These are phyloP conservation scores for Liriodendron chinense DNA, from an alignment of 164 flowering plant species.

Conservation along the genomic window DNA sequence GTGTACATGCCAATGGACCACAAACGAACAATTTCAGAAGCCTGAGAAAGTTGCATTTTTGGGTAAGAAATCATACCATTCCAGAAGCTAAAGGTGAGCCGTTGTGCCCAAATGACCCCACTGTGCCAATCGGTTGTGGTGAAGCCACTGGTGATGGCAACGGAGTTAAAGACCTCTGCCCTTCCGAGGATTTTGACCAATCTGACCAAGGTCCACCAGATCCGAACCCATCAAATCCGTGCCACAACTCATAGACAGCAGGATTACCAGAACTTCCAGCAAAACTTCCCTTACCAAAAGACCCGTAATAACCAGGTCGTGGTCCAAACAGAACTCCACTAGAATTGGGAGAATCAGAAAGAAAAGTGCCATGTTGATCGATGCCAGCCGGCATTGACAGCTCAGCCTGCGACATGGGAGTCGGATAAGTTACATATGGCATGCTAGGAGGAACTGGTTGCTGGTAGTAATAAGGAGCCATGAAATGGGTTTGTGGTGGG, in stretches of 20 bases:
- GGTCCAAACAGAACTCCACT: slow-evolving; percentile 52
- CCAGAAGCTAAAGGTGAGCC: slow-evolving; percentile 25
- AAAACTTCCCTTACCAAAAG: slow-evolving; percentile 49
- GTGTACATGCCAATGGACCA: background rate
- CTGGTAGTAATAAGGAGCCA: slow-evolving; percentile 65
- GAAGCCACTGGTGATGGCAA: slow-evolving; percentile 57
- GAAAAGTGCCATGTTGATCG: slow-evolving; percentile 46
- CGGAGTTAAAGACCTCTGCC: slow-evolving; percentile 58
- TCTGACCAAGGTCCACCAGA: slow-evolving; percentile 67
- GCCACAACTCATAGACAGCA: slow-evolving; percentile 56
- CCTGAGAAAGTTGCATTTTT: background rate
- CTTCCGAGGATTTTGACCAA: slow-evolving; percentile 63
- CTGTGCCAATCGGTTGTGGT: slow-evolving; percentile 55
- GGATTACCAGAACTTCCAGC: slow-evolving; percentile 42
- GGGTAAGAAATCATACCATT: slow-evolving; percentile 37
- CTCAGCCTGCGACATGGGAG: slow-evolving; percentile 66
- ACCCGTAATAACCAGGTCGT: slow-evolving; percentile 56
- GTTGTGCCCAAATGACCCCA: slow-evolving; percentile 66
- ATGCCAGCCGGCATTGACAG: slow-evolving; percentile 37
- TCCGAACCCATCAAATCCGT: slow-evolving; percentile 63
- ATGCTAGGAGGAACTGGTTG: slow-evolving; percentile 60
- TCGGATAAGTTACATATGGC: slow-evolving; percentile 59
- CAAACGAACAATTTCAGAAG: background rate
- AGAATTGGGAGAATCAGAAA: slow-evolving; percentile 5
- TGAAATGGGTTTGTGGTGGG: slow-evolving; percentile 36